phyloP scores from a whole-genome alignment of 106 monocot species.

The Chionographis japonica region DNA sequence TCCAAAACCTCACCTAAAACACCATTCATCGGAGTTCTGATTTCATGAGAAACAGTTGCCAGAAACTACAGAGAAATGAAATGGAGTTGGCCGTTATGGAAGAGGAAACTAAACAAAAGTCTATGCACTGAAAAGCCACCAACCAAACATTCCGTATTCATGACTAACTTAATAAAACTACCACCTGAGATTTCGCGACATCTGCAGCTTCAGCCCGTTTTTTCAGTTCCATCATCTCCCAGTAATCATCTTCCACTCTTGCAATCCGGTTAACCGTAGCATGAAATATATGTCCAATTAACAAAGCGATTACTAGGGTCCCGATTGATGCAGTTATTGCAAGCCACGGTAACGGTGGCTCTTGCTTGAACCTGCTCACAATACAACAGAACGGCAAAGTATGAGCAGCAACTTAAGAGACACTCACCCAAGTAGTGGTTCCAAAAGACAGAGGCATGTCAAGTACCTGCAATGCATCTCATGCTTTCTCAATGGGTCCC shows the following conservation, averaged over 20 bases:
- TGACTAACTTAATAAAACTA: background rate
- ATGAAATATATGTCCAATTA: constrained; percentile 90
- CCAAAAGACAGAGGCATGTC: background rate
- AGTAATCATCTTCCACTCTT: constrained; percentile 96
- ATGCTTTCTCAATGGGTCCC: constrained; percentile 89
- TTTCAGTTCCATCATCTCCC: constrained; percentile 92
- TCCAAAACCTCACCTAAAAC: constrained; percentile 69
- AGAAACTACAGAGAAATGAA: constrained; percentile 64
- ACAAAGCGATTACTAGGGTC: constrained; percentile 76
- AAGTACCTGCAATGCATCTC: constrained; percentile 99
- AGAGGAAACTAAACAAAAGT: background rate
- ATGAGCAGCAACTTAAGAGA: background rate
- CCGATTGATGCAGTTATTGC: constrained; percentile 90
- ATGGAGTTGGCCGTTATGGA: background rate
- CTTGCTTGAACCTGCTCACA: constrained; percentile 64
- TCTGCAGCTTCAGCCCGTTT: constrained; percentile 91
- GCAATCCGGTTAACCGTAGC: constrained; percentile 95
- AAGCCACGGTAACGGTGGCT: constrained; percentile 88
- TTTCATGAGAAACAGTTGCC: constrained; percentile 99
- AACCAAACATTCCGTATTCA: background rate
- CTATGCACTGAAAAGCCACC: background rate
- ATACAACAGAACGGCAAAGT: background rate
- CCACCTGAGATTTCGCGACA: constrained; percentile 96
- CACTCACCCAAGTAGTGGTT: background rate
- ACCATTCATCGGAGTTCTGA: constrained; percentile 99